Base-by-base conservation (phyloP, 2,329 filamentous ascomycete genomes). In the Aspergillus novofumigatus region DNA sequence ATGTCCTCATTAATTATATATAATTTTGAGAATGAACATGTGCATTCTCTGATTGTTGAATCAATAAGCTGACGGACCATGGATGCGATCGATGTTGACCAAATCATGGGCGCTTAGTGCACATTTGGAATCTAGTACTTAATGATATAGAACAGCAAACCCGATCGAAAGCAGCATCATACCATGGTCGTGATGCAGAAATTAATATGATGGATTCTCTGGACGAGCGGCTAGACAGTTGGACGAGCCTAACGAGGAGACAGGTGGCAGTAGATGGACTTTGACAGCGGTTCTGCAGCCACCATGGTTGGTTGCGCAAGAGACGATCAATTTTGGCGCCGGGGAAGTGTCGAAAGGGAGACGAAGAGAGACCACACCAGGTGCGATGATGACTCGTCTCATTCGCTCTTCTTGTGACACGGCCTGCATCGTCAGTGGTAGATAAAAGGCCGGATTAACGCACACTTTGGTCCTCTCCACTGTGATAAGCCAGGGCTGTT, bases 401-500 rank as follows among this genome's bases (percentile, higher is more conserved):
- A 60, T 66, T 63, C 52, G 62, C 45, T 57, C 41, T n/a, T 14
- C 26, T 28, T 44, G 64, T 66, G 64, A 66, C 56, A 51, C 57
- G 51, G 55, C 59, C 28, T 66, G 63, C 63, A 63, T 64, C n/a
- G 21, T 35, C 51, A 45, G 53, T 47, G 52, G 45, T 51, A 51
- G 48, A 25, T 14, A 11, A 26, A 25, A 25, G 44, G 11, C 11
- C 4, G 44, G 10, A 6, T 47, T 23, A 47, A 7, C 44, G 26
- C 3, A 14, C 21, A 47, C 21, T 21, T 25, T 14, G n/a, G 5
- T 50, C 44, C 35, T 45, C 64, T 63, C 69, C 69, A 66, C 68
- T 69, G 70, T 72, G 70, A 72, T 65, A 68, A 69, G 64, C 63
- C 66, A 62, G 67, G 59, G 44, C 53, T 48, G 51, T 54, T 59